Conservation (phyloP, 2,329 filamentous ascomycete genomes). For the Monosporascus sp. region DNA sequence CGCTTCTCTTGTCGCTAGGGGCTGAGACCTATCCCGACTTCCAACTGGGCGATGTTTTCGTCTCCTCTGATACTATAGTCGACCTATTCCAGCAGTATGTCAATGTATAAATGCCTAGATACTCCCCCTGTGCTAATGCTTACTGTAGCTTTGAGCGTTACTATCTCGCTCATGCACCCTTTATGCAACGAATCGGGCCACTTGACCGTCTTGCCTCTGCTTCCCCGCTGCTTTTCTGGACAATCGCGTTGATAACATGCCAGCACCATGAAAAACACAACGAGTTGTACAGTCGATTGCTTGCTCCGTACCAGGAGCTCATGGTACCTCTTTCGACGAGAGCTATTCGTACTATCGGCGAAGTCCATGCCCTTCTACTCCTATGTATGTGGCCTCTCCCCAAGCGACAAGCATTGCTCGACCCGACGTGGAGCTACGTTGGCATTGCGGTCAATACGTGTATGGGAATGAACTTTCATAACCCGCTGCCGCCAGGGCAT, state of each 20-base stretch:
- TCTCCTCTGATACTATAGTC: neutral
- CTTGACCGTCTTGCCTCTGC: neutral
- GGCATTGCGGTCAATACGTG: constrained; percentile 9
- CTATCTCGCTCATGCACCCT: constrained; percentile 4
- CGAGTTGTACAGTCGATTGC: constrained; percentile 3
- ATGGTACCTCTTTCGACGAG: neutral
- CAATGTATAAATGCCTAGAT: no score
- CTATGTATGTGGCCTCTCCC: constrained; percentile 7
- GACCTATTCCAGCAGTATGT: constrained; percentile 9
- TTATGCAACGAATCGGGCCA: constrained; percentile 5
- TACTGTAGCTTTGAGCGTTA: constrained; percentile 7
- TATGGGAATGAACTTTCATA: constrained; percentile 6
- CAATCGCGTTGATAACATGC: constrained; percentile 5
- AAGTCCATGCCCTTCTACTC: constrained; percentile 9
- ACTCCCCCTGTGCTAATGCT: constrained; percentile 1
- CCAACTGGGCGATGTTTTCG: no score
- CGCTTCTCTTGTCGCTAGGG: no score
- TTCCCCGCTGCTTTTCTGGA: constrained; percentile 10
- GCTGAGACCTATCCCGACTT: no score
- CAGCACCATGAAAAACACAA: constrained; percentile 4
- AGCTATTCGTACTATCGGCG: constrained; percentile 9
- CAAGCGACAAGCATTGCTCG: constrained; percentile 1
- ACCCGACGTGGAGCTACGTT: constrained; percentile 8
- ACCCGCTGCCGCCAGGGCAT: neutral
- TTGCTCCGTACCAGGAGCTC: neutral